These are phyloP conservation scores for Colletotrichum filicis DNA, from an alignment of 2,329 filamentous ascomycete genomes.

Conservation along the genomic window DNA sequence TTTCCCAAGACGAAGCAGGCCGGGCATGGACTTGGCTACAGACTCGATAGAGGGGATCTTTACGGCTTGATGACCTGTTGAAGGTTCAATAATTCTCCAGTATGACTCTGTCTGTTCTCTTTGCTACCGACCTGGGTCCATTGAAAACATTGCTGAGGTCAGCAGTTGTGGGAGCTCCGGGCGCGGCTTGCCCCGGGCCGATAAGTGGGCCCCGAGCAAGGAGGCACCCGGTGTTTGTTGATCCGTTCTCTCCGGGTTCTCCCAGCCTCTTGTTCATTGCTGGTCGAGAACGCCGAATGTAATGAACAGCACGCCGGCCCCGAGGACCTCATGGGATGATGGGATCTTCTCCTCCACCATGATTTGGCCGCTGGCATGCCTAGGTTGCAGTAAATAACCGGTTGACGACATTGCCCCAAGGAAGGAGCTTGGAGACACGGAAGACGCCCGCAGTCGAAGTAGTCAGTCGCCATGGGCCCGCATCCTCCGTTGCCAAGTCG, in stretches of 20 bases:
- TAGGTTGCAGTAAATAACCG: not conserved
- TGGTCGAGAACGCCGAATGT: not conserved
- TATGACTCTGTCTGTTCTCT: not conserved
- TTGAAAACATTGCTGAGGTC: not conserved
- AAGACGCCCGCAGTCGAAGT: not conserved
- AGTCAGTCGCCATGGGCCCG: not conserved
- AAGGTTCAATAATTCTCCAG: not conserved
- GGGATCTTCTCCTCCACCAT: not conserved
- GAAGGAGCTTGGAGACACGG: not conserved
- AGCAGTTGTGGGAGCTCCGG: not conserved
- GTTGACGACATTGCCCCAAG: not conserved
- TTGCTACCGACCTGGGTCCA: not conserved
- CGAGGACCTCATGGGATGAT: not conserved
- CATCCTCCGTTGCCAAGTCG: not conserved
- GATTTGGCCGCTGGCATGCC: not conserved
- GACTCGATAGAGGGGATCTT: not conserved
- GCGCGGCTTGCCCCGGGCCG: not conserved
- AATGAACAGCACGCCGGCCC: not conserved
- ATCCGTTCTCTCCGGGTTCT: not conserved
- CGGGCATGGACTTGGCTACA: not conserved
- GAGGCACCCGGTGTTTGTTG: constrained; percentile 1
- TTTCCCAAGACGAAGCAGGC: not conserved
- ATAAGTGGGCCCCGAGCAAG: constrained; percentile 10
- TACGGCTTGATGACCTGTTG: not conserved
- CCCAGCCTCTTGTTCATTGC: not conserved